Evolutionary conservation across 106 monocot species (phyloP).

Genomic region (Phalaenopsis equestris): DNA sequence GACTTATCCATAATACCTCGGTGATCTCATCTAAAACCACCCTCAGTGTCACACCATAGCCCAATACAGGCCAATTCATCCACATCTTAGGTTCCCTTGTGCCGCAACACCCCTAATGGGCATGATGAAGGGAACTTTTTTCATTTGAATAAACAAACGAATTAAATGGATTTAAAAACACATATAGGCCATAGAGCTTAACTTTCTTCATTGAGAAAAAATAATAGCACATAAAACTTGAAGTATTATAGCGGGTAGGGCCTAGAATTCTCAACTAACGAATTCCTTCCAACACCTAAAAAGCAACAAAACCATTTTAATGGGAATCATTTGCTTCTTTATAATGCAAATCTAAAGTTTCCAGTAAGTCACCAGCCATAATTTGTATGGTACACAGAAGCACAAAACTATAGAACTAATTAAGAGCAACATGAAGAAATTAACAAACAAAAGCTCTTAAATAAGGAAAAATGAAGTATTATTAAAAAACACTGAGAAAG

Average conservation of each 20-base stretch:
- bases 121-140: not conserved
- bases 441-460: not conserved
- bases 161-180: not conserved
- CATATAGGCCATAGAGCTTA: not conserved
- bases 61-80: not conserved
- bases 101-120: not conserved
- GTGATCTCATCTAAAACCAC: not conserved
- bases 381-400: not conserved
- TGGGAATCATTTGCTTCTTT: not conserved
- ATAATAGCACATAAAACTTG: not conserved
- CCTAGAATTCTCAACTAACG: not conserved
- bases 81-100: not conserved
- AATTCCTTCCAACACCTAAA: not conserved
- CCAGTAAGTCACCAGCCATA: not conserved
- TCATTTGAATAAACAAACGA: not conserved
- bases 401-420: not conserved
- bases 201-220: not conserved
- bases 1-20: not conserved
- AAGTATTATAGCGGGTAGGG: not conserved
- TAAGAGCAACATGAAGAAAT: not conserved
- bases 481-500: not conserved
- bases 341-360: not conserved
- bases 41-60: not conserved
- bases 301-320: not conserved
- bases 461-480: not conserved